phyloP scores from a whole-genome alignment of 148 eudicot species.

The Nepenthes gracilis region DNA sequence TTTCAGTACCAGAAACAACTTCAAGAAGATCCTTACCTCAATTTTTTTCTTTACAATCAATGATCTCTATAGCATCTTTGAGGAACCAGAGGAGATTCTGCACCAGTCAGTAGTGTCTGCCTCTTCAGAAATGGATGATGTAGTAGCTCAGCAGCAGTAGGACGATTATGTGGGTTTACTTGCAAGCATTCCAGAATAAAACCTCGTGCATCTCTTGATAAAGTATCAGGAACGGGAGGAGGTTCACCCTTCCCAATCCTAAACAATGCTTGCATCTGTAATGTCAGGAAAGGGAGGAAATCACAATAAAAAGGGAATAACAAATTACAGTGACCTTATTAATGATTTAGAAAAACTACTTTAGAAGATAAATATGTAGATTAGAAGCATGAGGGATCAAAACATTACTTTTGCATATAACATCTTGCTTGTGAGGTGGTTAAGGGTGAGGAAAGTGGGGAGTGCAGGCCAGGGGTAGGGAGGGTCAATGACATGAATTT shows the following conservation, averaged over 20 bases:
- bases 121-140: conserved; percentile 19
- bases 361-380: background rate
- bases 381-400: background rate
- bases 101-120: background rate
- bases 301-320: background rate
- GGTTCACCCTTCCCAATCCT: conserved; percentile 63
- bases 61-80: conserved; percentile 1
- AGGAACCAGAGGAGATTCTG: conserved; percentile 7
- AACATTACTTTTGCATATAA: too few species aligned
- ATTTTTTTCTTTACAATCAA: background rate
- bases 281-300: conserved; percentile 4
- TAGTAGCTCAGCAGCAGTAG: conserved; percentile 33
- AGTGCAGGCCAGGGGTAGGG: too few species aligned
- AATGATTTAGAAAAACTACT: background rate
- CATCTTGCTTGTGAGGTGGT: too few species aligned
- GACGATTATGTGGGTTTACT: conserved; percentile 26
- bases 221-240: conserved; percentile 54
- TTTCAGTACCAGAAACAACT: background rate
- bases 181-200: conserved; percentile 35
- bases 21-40: conserved; percentile 1
- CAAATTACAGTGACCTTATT: background rate
- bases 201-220: conserved; percentile 61
- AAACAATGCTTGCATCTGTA: conserved; percentile 61
- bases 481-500: too few species aligned
- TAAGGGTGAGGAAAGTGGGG: too few species aligned